Evolutionary conservation across 1,139 yeast species (phyloP), one percentile per base, ranked within the genome.

Genomic region (Taphrina communis): DNA sequence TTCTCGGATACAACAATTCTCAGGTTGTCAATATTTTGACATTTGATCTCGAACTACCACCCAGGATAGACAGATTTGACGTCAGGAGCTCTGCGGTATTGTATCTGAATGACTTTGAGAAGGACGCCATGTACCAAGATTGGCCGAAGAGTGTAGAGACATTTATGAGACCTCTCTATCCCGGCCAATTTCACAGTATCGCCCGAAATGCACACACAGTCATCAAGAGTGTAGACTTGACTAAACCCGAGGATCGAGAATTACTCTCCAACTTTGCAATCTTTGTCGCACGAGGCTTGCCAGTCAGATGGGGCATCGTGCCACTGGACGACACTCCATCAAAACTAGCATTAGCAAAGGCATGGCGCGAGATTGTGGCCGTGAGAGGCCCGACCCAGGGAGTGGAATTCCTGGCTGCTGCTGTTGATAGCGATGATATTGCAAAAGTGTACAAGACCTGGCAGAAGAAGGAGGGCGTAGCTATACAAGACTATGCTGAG

Each of bases 241-340:
- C 87, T 0, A 81, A 85, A 70, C 79, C 82, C 25, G 78, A 80
- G 1, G 86, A 76, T 74, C 83, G 70, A 77, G 79, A 85, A 0
- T 82, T 89, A 21, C 46, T 69, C 5, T 68, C 60, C 48, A 73
- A 73, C 21, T 44, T 74, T 4, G 48, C 55, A 44, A 65, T 68
- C n/a, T 68, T 80, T 41, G 70, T 78, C 2, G 73, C 84, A 39
- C 82, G 85, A 53, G 86, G 86, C 0, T 81, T 89, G 19, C 92
- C 97, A 0, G 88, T 92, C 73, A 90, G 93, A 76, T 76, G 94
- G 69, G 99, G 97, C 2, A 72, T 94, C 1, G 79, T 94, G 36
- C 96, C 98, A 0, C 72, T 89, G 1, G 78, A 78, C 7, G 71
- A 73, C 35, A 72, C 57, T 9, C 39, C 52, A 19, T 31, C 17